Conservation (phyloP, 2,329 filamentous ascomycete genomes). For the Paramyrothecium sp. region DNA sequence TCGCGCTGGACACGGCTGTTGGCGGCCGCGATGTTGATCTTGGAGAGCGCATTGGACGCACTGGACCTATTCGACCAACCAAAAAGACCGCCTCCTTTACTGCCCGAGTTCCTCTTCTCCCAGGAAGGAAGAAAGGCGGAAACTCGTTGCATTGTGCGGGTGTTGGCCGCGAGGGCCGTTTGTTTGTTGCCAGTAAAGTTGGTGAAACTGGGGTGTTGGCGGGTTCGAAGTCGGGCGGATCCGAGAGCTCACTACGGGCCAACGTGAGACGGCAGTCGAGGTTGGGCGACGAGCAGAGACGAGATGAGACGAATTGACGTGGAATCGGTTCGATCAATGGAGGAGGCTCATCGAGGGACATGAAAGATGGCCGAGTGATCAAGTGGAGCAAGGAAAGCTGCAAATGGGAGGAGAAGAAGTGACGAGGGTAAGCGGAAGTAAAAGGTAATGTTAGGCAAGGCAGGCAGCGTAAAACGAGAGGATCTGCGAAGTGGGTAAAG, state of each 20-base stretch:
- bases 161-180: constrained; percentile 25
- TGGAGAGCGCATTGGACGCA: constrained; percentile 21
- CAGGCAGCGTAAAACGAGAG: constrained; percentile 1
- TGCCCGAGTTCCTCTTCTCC: constrained; percentile 40
- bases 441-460: constrained; percentile 14
- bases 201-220: background rate
- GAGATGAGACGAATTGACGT: constrained; percentile 20
- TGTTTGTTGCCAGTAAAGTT: background rate
- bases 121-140: constrained; percentile 43
- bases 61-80: constrained; percentile 51
- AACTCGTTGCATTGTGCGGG: constrained; percentile 41
- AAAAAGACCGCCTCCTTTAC: constrained; percentile 32
- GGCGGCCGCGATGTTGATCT: constrained; percentile 32
- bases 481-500: background rate
- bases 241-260: background rate
- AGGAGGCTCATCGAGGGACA: no score
- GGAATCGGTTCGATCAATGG: no score
- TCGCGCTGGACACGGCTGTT: constrained; percentile 45
- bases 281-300: constrained; percentile 17
- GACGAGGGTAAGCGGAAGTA: constrained; percentile 27
- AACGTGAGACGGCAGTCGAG: background rate
- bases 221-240: background rate
- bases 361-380: constrained; percentile 7
- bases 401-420: constrained; percentile 12
- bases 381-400: constrained; percentile 3